phyloP scores from a whole-genome alignment of 371 early-diverging fungal genomes.

The Gilbertella persicaria region DNA sequence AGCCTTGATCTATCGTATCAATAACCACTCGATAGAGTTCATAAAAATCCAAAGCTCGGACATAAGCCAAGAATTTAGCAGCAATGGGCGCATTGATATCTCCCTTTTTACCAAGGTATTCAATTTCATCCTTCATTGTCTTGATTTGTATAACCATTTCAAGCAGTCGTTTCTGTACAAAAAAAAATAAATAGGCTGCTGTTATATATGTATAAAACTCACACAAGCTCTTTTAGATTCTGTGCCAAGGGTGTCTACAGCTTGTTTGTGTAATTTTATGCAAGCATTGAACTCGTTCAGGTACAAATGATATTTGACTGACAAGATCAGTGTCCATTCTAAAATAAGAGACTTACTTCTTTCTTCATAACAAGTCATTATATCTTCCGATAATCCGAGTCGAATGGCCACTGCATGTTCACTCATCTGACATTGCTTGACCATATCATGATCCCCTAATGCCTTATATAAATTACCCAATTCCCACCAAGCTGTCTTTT shows the following conservation, averaged over 20 bases:
- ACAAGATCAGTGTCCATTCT: neutral
- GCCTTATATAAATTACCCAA: conserved; percentile 30
- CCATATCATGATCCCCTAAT: conserved; percentile 11
- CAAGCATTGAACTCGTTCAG: conserved; percentile 3
- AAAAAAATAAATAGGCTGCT: conserved; percentile 1
- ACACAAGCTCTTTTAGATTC: neutral
- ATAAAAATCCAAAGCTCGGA: neutral
- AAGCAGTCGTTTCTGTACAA: neutral
- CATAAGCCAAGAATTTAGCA: neutral
- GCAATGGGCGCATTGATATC: conserved; percentile 6
- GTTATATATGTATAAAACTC: neutral
- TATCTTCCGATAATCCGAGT: conserved; percentile 24
- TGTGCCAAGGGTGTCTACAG: neutral
- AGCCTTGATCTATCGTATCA: neutral
- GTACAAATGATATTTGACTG: neutral
- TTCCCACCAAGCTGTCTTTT: conserved; percentile 40
- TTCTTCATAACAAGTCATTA: conserved; percentile 29
- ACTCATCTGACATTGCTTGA: conserved; percentile 26
- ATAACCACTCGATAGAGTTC: conserved; percentile 2
- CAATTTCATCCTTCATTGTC: neutral
- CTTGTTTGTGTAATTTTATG: neutral
- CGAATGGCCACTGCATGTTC: conserved; percentile 24
- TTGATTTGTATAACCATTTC: conserved; percentile 3
- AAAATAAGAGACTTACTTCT: conserved; percentile 18
- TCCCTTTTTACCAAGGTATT: neutral